Evolutionary conservation across 805 yeast species (phyloP).

Genomic region (Wickerhamomyces chambardii): DNA sequence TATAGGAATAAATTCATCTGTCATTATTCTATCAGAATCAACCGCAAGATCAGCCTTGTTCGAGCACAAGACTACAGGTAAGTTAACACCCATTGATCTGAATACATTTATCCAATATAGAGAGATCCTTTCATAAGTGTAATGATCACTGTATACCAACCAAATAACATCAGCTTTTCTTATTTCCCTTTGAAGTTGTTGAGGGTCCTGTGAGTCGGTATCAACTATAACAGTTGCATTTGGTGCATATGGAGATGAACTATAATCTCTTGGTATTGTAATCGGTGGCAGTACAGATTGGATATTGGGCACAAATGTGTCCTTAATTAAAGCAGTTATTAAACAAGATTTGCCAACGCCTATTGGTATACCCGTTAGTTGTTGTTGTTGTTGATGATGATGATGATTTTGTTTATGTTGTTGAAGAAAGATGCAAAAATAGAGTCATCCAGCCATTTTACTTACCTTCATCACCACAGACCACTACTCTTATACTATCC

Average conservation of each 20-base stretch:
- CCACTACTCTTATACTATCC: constrained; percentile 68
- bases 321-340: constrained; percentile 75
- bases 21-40: constrained; percentile 37
- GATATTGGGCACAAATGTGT: constrained; percentile 65
- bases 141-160: constrained; percentile 92
- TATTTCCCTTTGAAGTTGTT: constrained; percentile 57
- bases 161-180: constrained; percentile 85
- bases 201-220: constrained; percentile 62
- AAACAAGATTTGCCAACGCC: constrained; percentile 76
- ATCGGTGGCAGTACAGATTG: constrained; percentile 79
- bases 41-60: constrained; percentile 56
- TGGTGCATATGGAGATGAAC: constrained; percentile 49
- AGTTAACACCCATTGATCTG: constrained; percentile 85
- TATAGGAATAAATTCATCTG: constrained; percentile 80
- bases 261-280: constrained; percentile 68
- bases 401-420: background rate
- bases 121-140: constrained; percentile 86
- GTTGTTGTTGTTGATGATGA: background rate
- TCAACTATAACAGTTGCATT: constrained; percentile 70
- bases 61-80: constrained; percentile 88
- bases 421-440: no score
- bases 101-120: constrained; percentile 93
- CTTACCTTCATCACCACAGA: constrained; percentile 85
- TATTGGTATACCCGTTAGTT: constrained; percentile 1
- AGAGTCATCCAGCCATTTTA: no score